phyloP scores from a whole-genome alignment of 2,329 filamentous ascomycete genomes.

The Verticillium isaacii region DNA sequence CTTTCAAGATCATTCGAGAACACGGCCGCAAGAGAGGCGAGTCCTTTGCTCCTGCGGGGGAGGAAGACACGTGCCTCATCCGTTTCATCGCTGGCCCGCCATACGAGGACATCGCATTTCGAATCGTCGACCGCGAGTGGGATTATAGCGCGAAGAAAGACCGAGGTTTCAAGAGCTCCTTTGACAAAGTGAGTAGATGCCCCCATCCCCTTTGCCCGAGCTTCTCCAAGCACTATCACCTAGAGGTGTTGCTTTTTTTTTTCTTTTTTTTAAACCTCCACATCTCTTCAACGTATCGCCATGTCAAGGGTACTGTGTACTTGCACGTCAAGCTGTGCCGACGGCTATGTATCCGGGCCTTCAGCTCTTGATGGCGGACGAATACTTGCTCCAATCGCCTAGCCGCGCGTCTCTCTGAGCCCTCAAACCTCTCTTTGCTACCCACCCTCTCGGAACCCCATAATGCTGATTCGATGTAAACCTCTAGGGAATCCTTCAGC shows the following conservation, averaged over 20 bases:
- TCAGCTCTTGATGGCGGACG: not conserved
- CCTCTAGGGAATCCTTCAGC: conserved; percentile 81
- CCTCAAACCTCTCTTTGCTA: not conserved
- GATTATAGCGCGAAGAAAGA: conserved; percentile 96
- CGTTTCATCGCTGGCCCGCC: conserved; percentile 92
- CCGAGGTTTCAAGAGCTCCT: conserved; percentile 90
- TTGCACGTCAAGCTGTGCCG: not conserved
- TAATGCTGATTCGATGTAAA: not conserved
- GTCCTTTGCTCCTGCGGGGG: conserved; percentile 86
- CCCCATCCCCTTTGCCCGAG: not conserved
- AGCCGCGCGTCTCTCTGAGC: conserved; percentile 21
- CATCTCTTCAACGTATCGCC: not conserved
- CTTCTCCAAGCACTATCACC: too few relatives aligned
- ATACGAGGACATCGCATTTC: conserved; percentile 94
- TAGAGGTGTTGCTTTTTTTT: too few relatives aligned
- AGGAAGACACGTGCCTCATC: conserved; percentile 96
- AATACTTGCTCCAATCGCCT: not conserved
- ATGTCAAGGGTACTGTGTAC: not conserved
- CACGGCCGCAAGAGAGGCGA: conserved; percentile 84
- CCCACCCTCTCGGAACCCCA: not conserved
- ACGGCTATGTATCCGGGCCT: not conserved
- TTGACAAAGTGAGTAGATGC: conserved; percentile 72
- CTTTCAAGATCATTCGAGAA: conserved; percentile 92
- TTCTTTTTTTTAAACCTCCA: too few relatives aligned
- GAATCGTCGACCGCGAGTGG: conserved; percentile 98